These are phyloP conservation scores for Penicillium corylophilum DNA, from an alignment of 2,329 filamentous ascomycete species.

Conservation along the genomic window DNA sequence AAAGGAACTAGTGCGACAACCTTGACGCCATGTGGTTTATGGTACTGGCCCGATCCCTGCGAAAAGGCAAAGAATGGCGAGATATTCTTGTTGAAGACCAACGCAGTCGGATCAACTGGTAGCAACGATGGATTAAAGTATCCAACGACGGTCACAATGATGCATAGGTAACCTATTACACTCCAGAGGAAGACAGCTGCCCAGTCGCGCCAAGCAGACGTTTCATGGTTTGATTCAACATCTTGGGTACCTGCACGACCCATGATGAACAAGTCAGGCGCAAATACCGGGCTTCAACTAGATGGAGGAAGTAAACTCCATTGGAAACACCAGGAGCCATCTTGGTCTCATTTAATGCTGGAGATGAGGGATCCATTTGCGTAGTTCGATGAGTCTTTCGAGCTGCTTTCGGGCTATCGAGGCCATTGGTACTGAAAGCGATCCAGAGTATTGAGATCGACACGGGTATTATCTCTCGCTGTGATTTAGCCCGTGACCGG, in stretches of 20 bases:
- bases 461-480: background rate
- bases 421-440: background rate
- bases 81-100: conserved; percentile 22
- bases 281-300: background rate
- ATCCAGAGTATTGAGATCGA: conserved; percentile 3
- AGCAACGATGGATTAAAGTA: conserved; percentile 22
- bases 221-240: conserved; percentile 20
- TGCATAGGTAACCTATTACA: conserved; percentile 22
- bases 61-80: conserved; percentile 35
- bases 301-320: background rate
- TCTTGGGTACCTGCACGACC: conserved; percentile 19
- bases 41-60: conserved; percentile 22
- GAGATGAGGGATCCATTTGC: background rate
- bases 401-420: conserved; percentile 11
- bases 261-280: conserved; percentile 18
- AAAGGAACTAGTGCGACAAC: conserved; percentile 44
- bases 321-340: background rate
- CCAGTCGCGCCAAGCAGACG: conserved; percentile 23
- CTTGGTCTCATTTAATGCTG: conserved; percentile 3
- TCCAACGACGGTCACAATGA: conserved; percentile 22
- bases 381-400: conserved; percentile 1
- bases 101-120: conserved; percentile 16
- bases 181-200: conserved; percentile 21
- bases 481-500: background rate
- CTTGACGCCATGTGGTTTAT: conserved; percentile 37